These are phyloP conservation scores for Fusarium armeniacum DNA, from an alignment of 2,329 filamentous ascomycete species.

Conservation along the genomic window DNA sequence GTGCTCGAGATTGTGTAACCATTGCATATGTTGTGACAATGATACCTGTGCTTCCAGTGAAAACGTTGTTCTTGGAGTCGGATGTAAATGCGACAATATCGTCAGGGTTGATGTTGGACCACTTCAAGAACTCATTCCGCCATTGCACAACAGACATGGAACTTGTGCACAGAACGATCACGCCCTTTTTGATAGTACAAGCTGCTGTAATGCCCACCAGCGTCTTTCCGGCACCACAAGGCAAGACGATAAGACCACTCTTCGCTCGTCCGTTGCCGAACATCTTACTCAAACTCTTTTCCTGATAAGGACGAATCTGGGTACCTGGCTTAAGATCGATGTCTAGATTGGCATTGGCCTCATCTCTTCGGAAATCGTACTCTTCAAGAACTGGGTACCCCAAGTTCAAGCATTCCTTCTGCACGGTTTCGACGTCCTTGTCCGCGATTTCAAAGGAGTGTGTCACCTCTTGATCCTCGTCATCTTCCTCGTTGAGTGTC, in stretches of 20 bases:
- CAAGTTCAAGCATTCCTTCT: conserved; percentile 89
- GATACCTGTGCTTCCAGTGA: conserved; percentile 91
- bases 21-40: conserved; percentile 99
- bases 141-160: conserved; percentile 99
- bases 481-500: conserved; percentile 83
- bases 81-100: conserved; percentile 97
- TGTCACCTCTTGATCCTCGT: conserved; percentile 88
- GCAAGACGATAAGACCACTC: conserved; percentile 96
- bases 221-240: conserved; percentile 97
- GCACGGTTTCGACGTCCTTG: conserved; percentile 84
- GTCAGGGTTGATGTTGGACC: conserved; percentile 94
- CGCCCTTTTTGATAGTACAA: conserved; percentile 96
- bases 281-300: conserved; percentile 99
- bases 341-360: conserved; percentile 88
- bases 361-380: conserved; percentile 96
- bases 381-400: conserved; percentile 92
- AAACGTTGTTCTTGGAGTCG: conserved; percentile 84
- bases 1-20: conserved; percentile 91
- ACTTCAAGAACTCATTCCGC: conserved; percentile 96
- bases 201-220: conserved; percentile 98
- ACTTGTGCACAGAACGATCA: conserved; percentile 95
- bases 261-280: conserved; percentile 98
- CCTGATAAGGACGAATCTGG: conserved; percentile 94
- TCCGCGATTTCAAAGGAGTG: conserved; percentile 94
- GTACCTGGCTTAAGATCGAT: conserved; percentile 93